Evolutionary conservation across 495 filamentous ascomycete species (phyloP).

Genomic region (Mytilinidion resinicola): DNA sequence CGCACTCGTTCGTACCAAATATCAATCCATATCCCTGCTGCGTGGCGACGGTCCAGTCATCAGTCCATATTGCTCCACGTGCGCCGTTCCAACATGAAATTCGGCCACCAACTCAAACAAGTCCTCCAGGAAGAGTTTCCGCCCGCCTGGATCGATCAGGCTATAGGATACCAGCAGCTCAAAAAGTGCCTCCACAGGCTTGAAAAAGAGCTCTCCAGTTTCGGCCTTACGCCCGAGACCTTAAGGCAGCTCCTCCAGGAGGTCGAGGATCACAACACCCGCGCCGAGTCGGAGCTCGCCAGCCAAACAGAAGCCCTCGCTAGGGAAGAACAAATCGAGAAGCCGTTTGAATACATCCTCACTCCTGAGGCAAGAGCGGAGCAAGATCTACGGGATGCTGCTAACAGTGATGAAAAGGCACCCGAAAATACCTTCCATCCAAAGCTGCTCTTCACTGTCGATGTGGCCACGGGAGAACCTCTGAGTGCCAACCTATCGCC

Average conservation of each 20-base stretch:
- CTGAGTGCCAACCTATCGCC: slow-evolving; percentile 51
- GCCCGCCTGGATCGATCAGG: slow-evolving; percentile 59
- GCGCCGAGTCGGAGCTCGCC: too few relatives aligned
- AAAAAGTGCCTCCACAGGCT: slow-evolving; percentile 72
- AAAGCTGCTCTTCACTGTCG: slow-evolving; percentile 53
- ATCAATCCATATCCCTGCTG: too few relatives aligned
- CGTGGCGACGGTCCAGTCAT: slow-evolving; percentile 8
- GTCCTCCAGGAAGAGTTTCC: slow-evolving; percentile 53
- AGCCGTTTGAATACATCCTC: slow-evolving; percentile 28
- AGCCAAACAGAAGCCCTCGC: neutral
- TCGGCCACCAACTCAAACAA: slow-evolving; percentile 61
- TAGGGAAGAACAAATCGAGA: slow-evolving; percentile 8
- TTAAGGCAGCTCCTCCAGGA: slow-evolving; percentile 44
- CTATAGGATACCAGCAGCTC: slow-evolving; percentile 65
- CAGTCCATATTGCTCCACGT: slow-evolving; percentile 9
- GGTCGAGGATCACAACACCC: slow-evolving; percentile 22
- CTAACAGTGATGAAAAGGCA: neutral
- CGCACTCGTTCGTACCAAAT: too few relatives aligned
- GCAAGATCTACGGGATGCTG: neutral
- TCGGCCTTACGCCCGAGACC: slow-evolving; percentile 58
- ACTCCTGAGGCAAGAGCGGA: neutral
- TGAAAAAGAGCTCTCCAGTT: slow-evolving; percentile 49
- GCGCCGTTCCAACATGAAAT: slow-evolving; percentile 54
- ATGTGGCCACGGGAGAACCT: slow-evolving; percentile 46
- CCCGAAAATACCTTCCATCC: slow-evolving; percentile 41